Evolutionary conservation across 2,329 filamentous ascomycete species (phyloP), one percentile per base, ranked within the genome.

Genomic region (Amauroascus niger): DNA sequence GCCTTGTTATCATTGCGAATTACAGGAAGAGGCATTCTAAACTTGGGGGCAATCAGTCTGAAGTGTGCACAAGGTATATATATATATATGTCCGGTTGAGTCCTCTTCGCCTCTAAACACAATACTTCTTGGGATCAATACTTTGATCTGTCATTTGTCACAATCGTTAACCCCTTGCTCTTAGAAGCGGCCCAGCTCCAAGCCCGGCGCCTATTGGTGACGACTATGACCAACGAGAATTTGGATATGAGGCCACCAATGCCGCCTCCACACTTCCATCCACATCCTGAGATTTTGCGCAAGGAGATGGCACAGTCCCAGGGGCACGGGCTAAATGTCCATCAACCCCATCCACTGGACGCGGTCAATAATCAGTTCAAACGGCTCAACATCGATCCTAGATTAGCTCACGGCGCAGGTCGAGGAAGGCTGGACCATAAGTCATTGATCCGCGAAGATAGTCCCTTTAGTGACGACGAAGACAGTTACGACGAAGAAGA

Each of bases 331-430:
- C 32, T 32, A 14, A 32, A 50, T 46, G 28, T 30, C 26, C 44
- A 44, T n/a, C 46, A 41, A 14, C 14, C 37, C 20, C 43, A 57
- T 14, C 37, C 54, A n/a, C 8, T 59, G 20, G 49, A 53, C 14
- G 24, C 28, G 13, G 47, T 59, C 35, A 47, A 41, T 40, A 37
- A 43, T 26, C 58, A 47, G 6, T 40, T 59, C 24, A 53, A 52
- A 28, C 52, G 32, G 20, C 49, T 58, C 37, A 46, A 33, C 13
- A 24, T 59, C 43, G 54, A 55, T 47, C 32, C 39, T 13, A 26
- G 16, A 9, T 5, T 33, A 6, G 33, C 44, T 14, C 33, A 16
- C 16, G 44, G 40, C 26, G 54, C 14, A 18, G n/a, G 14, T 3
- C 49, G 26, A 7, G 45, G 33, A 30, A 40, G 26, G 11, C 9